Percentiles rank a stretch among this genome's conserved stretches.
These are phyloP conservation scores for Cytospora piceae DNA, from an alignment of 2,329 filamentous ascomycete genomes.

Conservation along the genomic window DNA sequence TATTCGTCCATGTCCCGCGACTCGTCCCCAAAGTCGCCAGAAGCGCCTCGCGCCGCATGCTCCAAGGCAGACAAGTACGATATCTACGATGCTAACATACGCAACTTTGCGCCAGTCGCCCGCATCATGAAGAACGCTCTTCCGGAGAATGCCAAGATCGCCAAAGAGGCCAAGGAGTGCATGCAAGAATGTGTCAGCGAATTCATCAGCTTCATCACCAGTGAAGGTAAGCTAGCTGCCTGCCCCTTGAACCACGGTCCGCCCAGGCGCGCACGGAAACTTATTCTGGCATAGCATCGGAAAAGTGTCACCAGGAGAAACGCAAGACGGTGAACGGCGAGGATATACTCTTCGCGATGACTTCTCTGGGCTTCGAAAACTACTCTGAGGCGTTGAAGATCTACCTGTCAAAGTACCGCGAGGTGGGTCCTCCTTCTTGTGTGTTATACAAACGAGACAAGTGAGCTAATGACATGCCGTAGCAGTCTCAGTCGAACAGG, in stretches of 20 bases:
- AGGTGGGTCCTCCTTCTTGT: conserved; percentile 66
- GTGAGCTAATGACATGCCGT: conserved; percentile 37
- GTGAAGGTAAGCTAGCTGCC: conserved; percentile 72
- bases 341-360: conserved; percentile 99
- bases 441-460: background rate
- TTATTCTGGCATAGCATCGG: conserved; percentile 70
- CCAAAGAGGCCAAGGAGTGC: conserved; percentile 98
- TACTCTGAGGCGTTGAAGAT: conserved; percentile 98
- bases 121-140: conserved; percentile 98
- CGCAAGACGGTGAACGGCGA: conserved; percentile 99
- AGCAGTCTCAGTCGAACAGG: conserved; percentile 79
- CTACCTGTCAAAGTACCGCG: conserved; percentile 94
- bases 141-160: conserved; percentile 98
- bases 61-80: conserved; percentile 55
- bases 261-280: conserved; percentile 29
- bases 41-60: conserved; percentile 47
- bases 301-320: conserved; percentile 99
- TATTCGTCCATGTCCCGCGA: conserved; percentile 60
- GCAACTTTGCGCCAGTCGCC: conserved; percentile 93
- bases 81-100: conserved; percentile 86
- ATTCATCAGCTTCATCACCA: conserved; percentile 99
- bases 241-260: conserved; percentile 23
- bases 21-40: conserved; percentile 56
- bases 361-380: conserved; percentile 97
- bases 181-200: conserved; percentile 99